Evolutionary conservation across 108 stramenopile species (phyloP), one percentile per base, ranked within the genome.

Genomic region (Cyclotella choctawhatcheeana): DNA sequence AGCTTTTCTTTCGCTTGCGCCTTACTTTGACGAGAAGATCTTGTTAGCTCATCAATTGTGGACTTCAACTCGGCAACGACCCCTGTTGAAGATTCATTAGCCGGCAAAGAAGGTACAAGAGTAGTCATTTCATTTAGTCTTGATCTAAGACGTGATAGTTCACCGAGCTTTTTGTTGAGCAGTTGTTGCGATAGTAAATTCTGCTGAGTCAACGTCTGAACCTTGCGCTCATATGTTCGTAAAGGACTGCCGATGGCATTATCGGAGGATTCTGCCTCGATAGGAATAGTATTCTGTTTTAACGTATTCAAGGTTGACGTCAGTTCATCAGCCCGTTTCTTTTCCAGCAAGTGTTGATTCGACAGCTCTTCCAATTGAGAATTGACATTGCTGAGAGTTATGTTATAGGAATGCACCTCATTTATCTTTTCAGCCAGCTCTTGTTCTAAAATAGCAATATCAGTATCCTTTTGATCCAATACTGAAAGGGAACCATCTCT

Each of bases 1-100:
- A 78, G 66, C 56, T 66, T 71, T 29, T 59, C 77, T 25, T 79
- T 67, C 5, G 78, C 64, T 33, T 32, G 35, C 5, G 78, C 78
- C 54, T 72, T 79, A 58, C 44, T 2, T 32, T 29, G 5, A 13
- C 65, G 65, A 32, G 51, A 52, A 47, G 45, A 32, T 17, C 17
- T 2, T 6, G 45, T 20, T 0, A 45, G 20, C n/a, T 10, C 31
- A 10, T 31, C 34, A 34, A 35, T 37, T 0, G 18, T n/a, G 22
- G 45, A 22, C 13, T 52, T 33, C 27, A 18, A 7, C 20, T 53
- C 50, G 10, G 34, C 21, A 20, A 50, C 24, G 17, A 22, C 17
- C 7, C n/a, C n/a, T n/a, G n/a, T n/a, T n/a, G n/a, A n/a, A 5
- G 30, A 21, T 26, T 53, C 8, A 22, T 47, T n/a, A n/a, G n/a